These are phyloP conservation scores for Rhodotorula kratochvilovae DNA, from an alignment of 768 basidiomycete species.

Conservation along the genomic window DNA sequence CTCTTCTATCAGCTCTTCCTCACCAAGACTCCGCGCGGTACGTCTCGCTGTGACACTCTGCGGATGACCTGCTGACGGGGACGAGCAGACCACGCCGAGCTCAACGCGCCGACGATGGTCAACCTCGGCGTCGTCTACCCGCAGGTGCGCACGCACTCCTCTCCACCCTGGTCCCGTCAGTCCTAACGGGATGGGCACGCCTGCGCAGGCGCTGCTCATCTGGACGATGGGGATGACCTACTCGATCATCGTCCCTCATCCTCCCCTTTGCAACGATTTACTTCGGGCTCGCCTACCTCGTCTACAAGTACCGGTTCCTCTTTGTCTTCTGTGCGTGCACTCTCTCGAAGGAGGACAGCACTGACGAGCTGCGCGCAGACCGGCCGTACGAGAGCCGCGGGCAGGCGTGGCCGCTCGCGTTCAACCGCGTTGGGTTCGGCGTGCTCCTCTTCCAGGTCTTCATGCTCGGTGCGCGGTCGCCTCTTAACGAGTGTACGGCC, in stretches of 20 bases:
- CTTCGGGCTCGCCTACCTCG: slow-evolving; percentile 90
- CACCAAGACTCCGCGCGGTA: slow-evolving; percentile 87
- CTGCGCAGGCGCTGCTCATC: slow-evolving; percentile 71
- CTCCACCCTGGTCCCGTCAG: background rate
- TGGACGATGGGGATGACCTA: slow-evolving; percentile 93
- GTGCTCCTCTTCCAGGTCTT: slow-evolving; percentile 88
- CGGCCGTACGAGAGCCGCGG: slow-evolving; percentile 97
- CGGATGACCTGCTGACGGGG: background rate
- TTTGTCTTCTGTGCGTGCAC: slow-evolving; percentile 62
- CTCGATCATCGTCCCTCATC: slow-evolving; percentile 92
- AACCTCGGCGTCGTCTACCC: slow-evolving; percentile 97
- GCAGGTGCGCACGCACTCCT: slow-evolving; percentile 44
- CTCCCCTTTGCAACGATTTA: slow-evolving; percentile 92
- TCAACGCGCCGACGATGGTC: slow-evolving; percentile 96
- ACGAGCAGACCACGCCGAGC: slow-evolving; percentile 77
- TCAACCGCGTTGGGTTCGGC: slow-evolving; percentile 84
- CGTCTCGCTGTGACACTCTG: slow-evolving; percentile 21
- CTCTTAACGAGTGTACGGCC: background rate
- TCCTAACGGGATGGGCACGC: no score
- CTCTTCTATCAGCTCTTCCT: slow-evolving; percentile 67
- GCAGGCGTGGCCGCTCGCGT: slow-evolving; percentile 96
- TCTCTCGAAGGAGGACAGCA: background rate
- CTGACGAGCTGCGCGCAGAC: slow-evolving; percentile 47
- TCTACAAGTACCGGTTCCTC: slow-evolving; percentile 95
- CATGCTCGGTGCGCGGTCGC: slow-evolving; percentile 55